Conservation (phyloP, 768 basidiomycete genomes). For the Pulveroboletus sp. region DNA sequence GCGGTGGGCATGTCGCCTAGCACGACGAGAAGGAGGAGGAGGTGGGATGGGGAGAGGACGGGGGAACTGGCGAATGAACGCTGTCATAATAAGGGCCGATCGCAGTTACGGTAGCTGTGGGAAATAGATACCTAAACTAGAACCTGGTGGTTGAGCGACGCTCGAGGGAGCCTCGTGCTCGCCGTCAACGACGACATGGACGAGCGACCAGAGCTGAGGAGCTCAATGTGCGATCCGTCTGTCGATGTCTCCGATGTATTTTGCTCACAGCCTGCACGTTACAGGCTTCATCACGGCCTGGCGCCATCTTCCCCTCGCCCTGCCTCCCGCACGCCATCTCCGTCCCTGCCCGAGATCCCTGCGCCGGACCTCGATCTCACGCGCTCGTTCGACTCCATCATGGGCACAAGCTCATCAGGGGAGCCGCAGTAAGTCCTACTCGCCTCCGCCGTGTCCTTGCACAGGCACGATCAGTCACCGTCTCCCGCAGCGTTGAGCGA, state of each 20-base stretch:
- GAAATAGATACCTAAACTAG: constrained; percentile 17
- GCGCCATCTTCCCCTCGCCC: constrained; percentile 12
- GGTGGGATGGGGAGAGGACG: constrained; percentile 8
- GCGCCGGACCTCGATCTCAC: constrained; percentile 42
- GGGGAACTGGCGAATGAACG: constrained; percentile 14
- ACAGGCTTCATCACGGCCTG: constrained; percentile 21
- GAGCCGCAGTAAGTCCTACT: constrained; percentile 45
- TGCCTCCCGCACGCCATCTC: constrained; percentile 29
- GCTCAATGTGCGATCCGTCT: constrained; percentile 20
- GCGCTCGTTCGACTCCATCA: constrained; percentile 38
- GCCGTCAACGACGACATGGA: constrained; percentile 28
- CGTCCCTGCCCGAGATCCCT: constrained; percentile 50
- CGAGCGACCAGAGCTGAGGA: constrained; percentile 15
- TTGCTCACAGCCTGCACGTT: constrained; percentile 19
- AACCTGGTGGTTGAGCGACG: background rate
- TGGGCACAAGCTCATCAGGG: constrained; percentile 24
- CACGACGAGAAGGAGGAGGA: background rate
- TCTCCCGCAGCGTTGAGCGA: constrained; percentile 28
- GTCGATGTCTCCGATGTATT: background rate
- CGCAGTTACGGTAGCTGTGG: constrained; percentile 19
- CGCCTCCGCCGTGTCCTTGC: constrained; percentile 16
- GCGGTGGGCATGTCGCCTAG: constrained; percentile 19
- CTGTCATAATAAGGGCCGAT: constrained; percentile 32
- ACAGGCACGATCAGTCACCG: constrained; percentile 31
- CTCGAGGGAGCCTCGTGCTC: constrained; percentile 19